Percentiles rank a stretch among this genome's conserved stretches.
These are phyloP conservation scores for Coelastrella sp. DNA, from an alignment of 139 green algal genomes.

Conservation along the genomic window DNA sequence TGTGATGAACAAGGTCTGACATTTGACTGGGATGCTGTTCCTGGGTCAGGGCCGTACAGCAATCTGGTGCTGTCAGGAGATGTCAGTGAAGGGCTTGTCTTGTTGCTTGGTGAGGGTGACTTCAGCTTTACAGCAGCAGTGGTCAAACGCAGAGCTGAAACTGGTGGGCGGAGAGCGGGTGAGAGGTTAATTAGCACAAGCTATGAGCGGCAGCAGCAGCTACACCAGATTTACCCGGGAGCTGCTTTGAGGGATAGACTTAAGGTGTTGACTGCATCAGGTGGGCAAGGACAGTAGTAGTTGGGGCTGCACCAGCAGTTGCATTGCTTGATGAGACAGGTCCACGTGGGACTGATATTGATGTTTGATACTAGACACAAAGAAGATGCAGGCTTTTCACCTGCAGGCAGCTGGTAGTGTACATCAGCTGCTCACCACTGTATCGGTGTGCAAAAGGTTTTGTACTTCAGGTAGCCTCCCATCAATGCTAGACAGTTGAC, in stretches of 20 bases:
- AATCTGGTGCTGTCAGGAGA: not conserved
- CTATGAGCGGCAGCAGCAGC: slow-evolving; percentile 4
- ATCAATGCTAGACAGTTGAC: too few relatives aligned
- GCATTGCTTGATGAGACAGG: not conserved
- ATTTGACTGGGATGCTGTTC: slow-evolving; percentile 31
- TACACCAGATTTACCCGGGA: not conserved
- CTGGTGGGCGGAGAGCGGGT: not conserved
- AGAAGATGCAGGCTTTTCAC: too few relatives aligned
- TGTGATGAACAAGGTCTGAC: not conserved
- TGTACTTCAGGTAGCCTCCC: too few relatives aligned
- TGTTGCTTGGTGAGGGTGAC: slow-evolving; percentile 62
- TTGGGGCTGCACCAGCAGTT: too few relatives aligned
- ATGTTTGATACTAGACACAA: too few relatives aligned
- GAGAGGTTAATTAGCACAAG: slow-evolving; percentile 7
- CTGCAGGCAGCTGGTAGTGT: too few relatives aligned
- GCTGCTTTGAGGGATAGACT: not conserved
- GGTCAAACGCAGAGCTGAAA: not conserved
- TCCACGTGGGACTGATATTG: too few relatives aligned
- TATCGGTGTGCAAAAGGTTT: too few relatives aligned
- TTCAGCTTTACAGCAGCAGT: slow-evolving; percentile 53
- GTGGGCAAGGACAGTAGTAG: too few relatives aligned
- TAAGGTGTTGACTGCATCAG: not conserved
- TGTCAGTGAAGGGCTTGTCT: slow-evolving; percentile 3
- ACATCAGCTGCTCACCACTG: too few relatives aligned
- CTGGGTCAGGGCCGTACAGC: not conserved